phyloP scores from a whole-genome alignment of 2,329 filamentous ascomycete genomes.

The Stagonosporopsis chrysanthemi region DNA sequence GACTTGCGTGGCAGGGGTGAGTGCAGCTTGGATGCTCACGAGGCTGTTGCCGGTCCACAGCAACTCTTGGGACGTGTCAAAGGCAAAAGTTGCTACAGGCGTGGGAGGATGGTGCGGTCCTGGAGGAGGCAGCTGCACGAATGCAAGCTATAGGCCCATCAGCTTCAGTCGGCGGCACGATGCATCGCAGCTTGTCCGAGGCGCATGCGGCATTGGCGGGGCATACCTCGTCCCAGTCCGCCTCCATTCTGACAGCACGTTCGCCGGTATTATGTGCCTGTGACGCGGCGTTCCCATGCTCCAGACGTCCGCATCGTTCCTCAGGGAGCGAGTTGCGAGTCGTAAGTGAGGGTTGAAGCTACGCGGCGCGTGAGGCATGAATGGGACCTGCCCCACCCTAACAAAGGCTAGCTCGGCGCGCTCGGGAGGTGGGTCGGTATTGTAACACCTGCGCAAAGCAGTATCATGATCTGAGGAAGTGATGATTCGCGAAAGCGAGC shows the following conservation, averaged over 20 bases:
- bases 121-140: constrained; percentile 81
- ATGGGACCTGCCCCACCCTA: constrained; percentile 7
- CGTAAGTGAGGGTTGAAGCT: constrained; percentile 33
- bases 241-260: constrained; percentile 54
- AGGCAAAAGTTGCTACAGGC: constrained; percentile 80
- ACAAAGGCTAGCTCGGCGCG: constrained; percentile 14
- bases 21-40: constrained; percentile 60
- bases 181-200: constrained; percentile 4
- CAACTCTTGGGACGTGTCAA: constrained; percentile 88
- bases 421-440: background rate
- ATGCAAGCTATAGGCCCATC: constrained; percentile 68
- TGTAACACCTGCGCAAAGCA: constrained; percentile 3
- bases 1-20: constrained; percentile 1
- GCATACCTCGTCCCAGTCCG: constrained; percentile 60
- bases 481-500: background rate
- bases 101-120: constrained; percentile 71
- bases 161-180: constrained; percentile 12
- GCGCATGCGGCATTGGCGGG: constrained; percentile 9
- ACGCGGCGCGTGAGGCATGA: constrained; percentile 30
- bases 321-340: constrained; percentile 27
- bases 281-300: constrained; percentile 38
- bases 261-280: constrained; percentile 30
- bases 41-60: constrained; percentile 93
- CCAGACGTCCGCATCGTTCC: constrained; percentile 26
- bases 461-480: no score